phyloP scores from a whole-genome alignment of 257 asterid genomes.

The Rhazya stricta region DNA sequence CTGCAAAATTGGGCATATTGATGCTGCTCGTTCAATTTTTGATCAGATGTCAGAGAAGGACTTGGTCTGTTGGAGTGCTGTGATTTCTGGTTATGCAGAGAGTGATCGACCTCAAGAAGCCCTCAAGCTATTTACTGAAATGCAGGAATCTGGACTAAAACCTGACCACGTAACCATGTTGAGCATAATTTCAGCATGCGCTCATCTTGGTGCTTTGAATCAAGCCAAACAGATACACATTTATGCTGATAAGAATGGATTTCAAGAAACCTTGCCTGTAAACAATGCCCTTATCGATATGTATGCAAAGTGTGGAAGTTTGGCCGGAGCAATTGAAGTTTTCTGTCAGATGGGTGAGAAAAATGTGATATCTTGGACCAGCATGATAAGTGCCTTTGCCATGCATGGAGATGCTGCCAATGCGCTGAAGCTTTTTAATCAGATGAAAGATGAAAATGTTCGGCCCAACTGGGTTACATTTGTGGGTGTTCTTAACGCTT shows the following conservation, averaged over 20 bases:
- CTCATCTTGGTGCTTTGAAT: slow-evolving; percentile 62
- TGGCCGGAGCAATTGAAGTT: slow-evolving; percentile 49
- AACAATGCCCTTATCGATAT: slow-evolving; percentile 68
- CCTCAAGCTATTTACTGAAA: slow-evolving; percentile 48
- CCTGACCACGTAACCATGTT: slow-evolving; percentile 77
- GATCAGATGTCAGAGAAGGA: slow-evolving; percentile 49
- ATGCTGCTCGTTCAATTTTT: slow-evolving; percentile 56
- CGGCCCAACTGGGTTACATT: slow-evolving; percentile 72
- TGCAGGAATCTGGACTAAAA: slow-evolving; percentile 47
- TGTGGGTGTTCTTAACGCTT: slow-evolving; percentile 64
- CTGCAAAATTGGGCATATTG: slow-evolving; percentile 45
- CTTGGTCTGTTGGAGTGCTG: slow-evolving; percentile 79
- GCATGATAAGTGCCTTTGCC: slow-evolving; percentile 57
- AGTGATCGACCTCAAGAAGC: slow-evolving; percentile 64
- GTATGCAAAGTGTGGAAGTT: slow-evolving; percentile 77
- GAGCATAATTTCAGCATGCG: slow-evolving; percentile 69
- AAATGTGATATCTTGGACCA: slow-evolving; percentile 75
- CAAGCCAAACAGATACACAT: slow-evolving; percentile 44
- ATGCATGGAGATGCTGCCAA: slow-evolving; percentile 56
- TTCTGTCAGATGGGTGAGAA: slow-evolving; percentile 39
- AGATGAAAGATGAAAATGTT: slow-evolving; percentile 53
- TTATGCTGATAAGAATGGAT: slow-evolving; percentile 40
- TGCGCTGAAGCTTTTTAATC: slow-evolving; percentile 42
- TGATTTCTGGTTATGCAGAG: slow-evolving; percentile 74
- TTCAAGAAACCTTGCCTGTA: slow-evolving; percentile 53